These are phyloP conservation scores for Amanita phalloides DNA, from an alignment of 768 basidiomycete species.

Conservation along the genomic window DNA sequence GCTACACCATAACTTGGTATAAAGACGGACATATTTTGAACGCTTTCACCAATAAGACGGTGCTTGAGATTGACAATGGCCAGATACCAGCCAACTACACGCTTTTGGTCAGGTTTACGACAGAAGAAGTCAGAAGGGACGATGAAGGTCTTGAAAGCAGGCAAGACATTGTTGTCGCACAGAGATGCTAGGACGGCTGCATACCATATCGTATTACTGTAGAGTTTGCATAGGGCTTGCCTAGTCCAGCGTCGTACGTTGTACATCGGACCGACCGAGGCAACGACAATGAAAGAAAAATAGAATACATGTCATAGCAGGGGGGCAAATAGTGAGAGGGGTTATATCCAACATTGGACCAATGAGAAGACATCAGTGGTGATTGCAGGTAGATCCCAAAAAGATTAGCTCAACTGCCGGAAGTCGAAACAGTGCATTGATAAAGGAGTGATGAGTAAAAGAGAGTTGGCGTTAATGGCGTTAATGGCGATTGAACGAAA, in stretches of 20 bases:
- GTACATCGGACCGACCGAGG: conserved; percentile 6
- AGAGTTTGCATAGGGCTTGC: conserved; percentile 2
- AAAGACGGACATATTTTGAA: conserved; percentile 34
- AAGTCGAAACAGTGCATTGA: not conserved
- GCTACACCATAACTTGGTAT: conserved; percentile 47
- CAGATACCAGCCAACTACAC: conserved; percentile 30
- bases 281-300: not conserved
- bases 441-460: not conserved
- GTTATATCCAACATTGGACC: not conserved
- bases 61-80: conserved; percentile 25
- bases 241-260: conserved; percentile 2
- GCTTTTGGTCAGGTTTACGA: conserved; percentile 37
- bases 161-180: conserved; percentile 14
- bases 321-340: conserved; percentile 1
- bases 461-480: not conserved
- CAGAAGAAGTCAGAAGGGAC: conserved; percentile 48
- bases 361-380: not conserved
- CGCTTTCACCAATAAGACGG: conserved; percentile 39
- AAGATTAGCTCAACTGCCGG: not conserved
- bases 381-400: not conserved
- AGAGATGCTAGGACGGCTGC: not conserved
- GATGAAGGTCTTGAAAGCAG: conserved; percentile 16
- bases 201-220: conserved; percentile 8
- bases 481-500: not conserved
- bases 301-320: conserved; percentile 3